Evolutionary conservation across 495 filamentous ascomycete species (phyloP), one percentile per base, ranked within the genome.

Genomic region (Penicillium antarcticum): DNA sequence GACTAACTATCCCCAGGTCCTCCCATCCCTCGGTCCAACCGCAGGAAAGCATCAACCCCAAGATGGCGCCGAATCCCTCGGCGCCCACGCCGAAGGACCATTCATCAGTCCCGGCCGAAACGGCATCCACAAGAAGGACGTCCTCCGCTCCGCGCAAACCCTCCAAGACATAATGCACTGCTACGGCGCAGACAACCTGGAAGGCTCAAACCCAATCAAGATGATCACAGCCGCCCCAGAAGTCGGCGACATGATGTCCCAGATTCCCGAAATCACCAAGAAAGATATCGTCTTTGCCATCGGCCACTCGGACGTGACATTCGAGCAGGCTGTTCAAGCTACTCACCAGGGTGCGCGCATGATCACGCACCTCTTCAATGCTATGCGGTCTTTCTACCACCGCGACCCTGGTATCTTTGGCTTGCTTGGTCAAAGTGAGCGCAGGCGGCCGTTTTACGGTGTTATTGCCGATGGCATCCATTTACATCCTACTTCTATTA

Each of bases 281-380:
- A 66, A 76, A n/a, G 81, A 76, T 44, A 87, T 92, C 53, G 71
- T 86, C 52, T 85, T 81, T 68, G 85, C 85, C 0, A 85, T 92
- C 43, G 89, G 90, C n/a, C 90, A 95, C 66, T 86, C 85, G 0
- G 86, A 91, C 60, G 85, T 87, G 7, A 86, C 86, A 3, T 92
- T 87, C 68, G 86, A 90, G 56, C 74, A 87, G 53, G 88, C 87
- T 1, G 76, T 80, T 1, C 67, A 68, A 3, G 87, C 87, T 12
- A 80, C 91, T 1, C 63, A 69, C n/a, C 67, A 79, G 17, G 89
- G 89, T 37, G 88, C 87, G 2, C 88, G 76, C 24, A 92, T 90
- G 87, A 82, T 95, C 31, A 95, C 90, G 1, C 90, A 95, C 60
- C 76, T 95, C 2, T 95, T 94, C 77, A 95, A 95, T 61, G 90